Base-by-base conservation (phyloP, 1,284 basidiomycete genomes). In the Xanthoconium separans region DNA sequence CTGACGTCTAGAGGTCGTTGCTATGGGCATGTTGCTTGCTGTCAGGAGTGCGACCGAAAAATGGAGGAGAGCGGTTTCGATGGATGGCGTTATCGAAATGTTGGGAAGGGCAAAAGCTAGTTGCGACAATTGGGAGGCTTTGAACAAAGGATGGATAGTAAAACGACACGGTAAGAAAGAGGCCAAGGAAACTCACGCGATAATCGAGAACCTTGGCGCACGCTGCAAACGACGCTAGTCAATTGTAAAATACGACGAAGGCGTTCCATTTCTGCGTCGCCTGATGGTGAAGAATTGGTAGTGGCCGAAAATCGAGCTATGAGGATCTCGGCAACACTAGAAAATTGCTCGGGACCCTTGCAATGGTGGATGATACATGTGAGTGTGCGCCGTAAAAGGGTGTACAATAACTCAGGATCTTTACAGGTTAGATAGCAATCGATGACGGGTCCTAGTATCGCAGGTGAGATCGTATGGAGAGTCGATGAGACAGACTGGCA, bases 301-400 rank as follows among this genome's bases (percentile, higher is more conserved):
- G 36, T 12, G 47, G 51, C 47, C 16, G 55, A 55, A 52, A 78
- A 73, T 43, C 66, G 65, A 42, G 70, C 61, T 1, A 81, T 62
- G 3, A 89, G 58, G 12, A 79, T 62, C 27, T 92, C 84, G 2
- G 82, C 77, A 4, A 93, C 61, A 0, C 79, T 69, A 8, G 77
- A 68, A 62, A 91, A 89, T 50, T 85, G 80, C 20, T 87, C 83
- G 0, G 85, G 69, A 20, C 76, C 76, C 55, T 87, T 85, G 61
- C 86, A 87, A 65, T 95, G 91, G 66, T 95, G 93, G 6, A 89
- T 82, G 16, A 93, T 72, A 0, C 92, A 86, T 0, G 90, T 95
- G 6, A 91, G 70, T 3, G 87, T 75, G n/a, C 89, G 81, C 6
- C 86, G 83, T 27, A 89, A 63, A 16, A 90, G 76, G 0, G 75